phyloP scores from a whole-genome alignment of 1,284 basidiomycete genomes.

The Tremellales sp. region DNA sequence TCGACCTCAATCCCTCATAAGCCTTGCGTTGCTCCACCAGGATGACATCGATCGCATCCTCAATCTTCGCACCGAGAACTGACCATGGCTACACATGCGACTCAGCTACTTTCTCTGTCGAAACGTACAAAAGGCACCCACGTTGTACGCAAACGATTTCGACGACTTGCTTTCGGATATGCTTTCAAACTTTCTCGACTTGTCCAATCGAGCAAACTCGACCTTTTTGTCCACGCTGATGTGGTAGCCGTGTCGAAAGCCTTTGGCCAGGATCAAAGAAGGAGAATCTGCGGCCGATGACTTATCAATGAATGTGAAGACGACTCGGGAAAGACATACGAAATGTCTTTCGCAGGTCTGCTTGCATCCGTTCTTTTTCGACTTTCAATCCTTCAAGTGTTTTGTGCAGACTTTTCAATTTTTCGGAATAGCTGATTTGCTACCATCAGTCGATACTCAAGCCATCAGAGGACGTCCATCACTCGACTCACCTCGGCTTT shows the following conservation, averaged over 20 bases:
- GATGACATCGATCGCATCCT: conserved; percentile 59
- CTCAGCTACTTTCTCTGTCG: conserved; percentile 1
- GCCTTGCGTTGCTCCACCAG: conserved; percentile 62
- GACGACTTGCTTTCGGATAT: conserved; percentile 15
- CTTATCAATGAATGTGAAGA: neutral
- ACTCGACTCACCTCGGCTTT: conserved; percentile 63
- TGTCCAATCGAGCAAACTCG: conserved; percentile 51
- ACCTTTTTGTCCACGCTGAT: conserved; percentile 57
- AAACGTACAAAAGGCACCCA: conserved; percentile 38
- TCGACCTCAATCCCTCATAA: conserved; percentile 63
- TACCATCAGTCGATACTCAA: neutral
- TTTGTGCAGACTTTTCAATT: conserved; percentile 57
- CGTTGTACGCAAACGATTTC: conserved; percentile 66
- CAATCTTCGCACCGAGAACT: conserved; percentile 62
- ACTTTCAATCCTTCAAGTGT: conserved; percentile 23
- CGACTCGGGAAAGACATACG: conserved; percentile 49
- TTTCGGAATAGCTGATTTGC: conserved; percentile 61
- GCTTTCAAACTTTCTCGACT: conserved; percentile 26
- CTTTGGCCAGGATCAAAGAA: conserved; percentile 66
- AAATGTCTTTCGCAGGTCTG: conserved; percentile 48
- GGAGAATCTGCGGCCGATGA: conserved; percentile 56
- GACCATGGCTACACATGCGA: conserved; percentile 67
- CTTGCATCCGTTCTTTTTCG: conserved; percentile 29
- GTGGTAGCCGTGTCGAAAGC: conserved; percentile 65
- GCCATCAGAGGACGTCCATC: neutral